Percentiles rank a stretch among this genome's conserved stretches.
Evolutionary conservation across 805 yeast genomes (phyloP).

Genomic region (Isabelozyma rhagii): DNA sequence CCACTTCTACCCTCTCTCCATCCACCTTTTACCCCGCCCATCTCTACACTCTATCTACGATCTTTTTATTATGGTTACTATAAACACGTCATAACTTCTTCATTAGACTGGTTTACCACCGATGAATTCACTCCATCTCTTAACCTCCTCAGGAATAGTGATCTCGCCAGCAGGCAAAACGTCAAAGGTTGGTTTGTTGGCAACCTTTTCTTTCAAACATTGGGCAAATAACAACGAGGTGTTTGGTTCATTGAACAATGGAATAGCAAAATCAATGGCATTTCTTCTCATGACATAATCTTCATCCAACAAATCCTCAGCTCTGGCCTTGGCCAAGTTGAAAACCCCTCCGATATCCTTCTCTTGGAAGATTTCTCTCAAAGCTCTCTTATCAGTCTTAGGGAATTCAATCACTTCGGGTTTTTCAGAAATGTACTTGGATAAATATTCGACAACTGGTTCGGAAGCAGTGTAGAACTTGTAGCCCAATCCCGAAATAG

Average conservation of each 20-base stretch:
- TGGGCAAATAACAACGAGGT: constrained; percentile 85
- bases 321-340: constrained; percentile 89
- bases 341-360: constrained; percentile 83
- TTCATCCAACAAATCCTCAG: constrained; percentile 77
- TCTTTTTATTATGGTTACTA: background rate
- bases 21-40: too few relatives aligned
- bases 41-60: too few relatives aligned
- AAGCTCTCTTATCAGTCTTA: constrained; percentile 84
- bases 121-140: constrained; percentile 95
- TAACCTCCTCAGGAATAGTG: constrained; percentile 78
- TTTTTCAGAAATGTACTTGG: constrained; percentile 40
- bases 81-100: background rate
- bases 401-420: constrained; percentile 84
- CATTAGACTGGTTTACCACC: constrained; percentile 83
- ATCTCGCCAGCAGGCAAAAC: constrained; percentile 35
- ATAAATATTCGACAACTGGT: constrained; percentile 69
- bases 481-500: constrained; percentile 73
- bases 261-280: constrained; percentile 96
- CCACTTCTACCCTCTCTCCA: too few relatives aligned
- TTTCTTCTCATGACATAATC: constrained; percentile 98
- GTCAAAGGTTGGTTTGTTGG: constrained; percentile 50
- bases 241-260: constrained; percentile 94
- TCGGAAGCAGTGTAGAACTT: constrained; percentile 74
- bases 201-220: constrained; percentile 71
- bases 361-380: constrained; percentile 89